phyloP scores from a whole-genome alignment of 495 filamentous ascomycete genomes.

The Thozetella sp. region DNA sequence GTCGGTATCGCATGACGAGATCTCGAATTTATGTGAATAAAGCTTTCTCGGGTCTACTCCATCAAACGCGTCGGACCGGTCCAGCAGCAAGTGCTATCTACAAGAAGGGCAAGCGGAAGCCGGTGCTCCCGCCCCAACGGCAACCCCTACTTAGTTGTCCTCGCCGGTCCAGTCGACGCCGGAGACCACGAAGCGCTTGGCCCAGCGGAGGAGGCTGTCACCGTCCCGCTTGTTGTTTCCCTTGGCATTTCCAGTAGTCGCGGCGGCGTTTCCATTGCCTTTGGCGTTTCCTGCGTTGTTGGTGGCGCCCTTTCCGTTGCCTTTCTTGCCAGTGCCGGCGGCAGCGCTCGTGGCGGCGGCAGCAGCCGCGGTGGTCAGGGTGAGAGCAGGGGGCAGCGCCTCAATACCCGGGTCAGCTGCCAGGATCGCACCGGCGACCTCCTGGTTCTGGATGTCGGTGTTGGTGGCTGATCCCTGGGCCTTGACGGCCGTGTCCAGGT shows the following conservation, averaged over 20 bases:
- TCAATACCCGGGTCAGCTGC: conserved; percentile 9
- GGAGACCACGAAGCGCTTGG: neutral
- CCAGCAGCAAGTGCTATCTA: neutral
- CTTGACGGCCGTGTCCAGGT: conserved; percentile 32
- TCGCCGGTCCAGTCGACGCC: neutral
- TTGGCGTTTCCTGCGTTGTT: conserved; percentile 1
- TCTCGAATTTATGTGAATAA: too few relatives aligned
- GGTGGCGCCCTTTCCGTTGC: conserved; percentile 12
- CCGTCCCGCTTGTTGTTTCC: neutral
- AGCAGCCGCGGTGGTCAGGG: neutral
- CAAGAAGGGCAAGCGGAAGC: neutral
- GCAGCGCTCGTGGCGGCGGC: conserved; percentile 6
- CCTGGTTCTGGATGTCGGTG: conserved; percentile 10
- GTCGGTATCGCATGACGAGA: too few relatives aligned
- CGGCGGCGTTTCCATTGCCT: conserved; percentile 3
- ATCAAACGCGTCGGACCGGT: neutral
- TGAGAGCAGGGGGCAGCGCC: conserved; percentile 7
- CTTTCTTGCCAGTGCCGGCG: conserved; percentile 8
- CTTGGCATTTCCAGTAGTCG: neutral
- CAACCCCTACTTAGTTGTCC: neutral
- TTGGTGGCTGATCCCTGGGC: conserved; percentile 22
- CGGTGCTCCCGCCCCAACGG: neutral
- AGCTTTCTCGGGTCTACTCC: neutral
- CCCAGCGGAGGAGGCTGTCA: neutral
- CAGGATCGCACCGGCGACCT: conserved; percentile 11